Evolutionary conservation across 176 grass and related monocot species (phyloP), one percentile per base, ranked within the genome.

Genomic region (Avena insularis): DNA sequence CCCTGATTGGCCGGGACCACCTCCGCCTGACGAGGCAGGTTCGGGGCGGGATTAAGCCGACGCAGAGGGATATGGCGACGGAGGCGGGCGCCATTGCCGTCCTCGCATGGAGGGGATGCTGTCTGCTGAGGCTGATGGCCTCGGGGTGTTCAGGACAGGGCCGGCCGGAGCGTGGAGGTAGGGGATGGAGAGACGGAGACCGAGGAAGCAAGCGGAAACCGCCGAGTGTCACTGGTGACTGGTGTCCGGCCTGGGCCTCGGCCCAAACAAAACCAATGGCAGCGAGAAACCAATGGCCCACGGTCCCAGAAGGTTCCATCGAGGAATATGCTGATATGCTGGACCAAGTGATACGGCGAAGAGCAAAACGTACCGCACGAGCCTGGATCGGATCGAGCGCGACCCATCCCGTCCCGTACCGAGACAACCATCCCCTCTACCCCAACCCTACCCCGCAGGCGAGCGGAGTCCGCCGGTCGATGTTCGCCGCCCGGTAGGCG

Each of bases 11-110:
- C 10, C 54, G 48, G 15, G 19, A 23, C 71, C 79, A 13, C 53
- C 71, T 87, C 25, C 15, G 8, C 25, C 62, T 85, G 12, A 45
- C 9, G 77, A 55, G 33, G 76, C n/a, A 53, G 27, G 2, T 12
- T 6, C 79, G 31, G 54, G 46, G 21, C 4, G 15, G 45, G 9
- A 40, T 10, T 82, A 84, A 4, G 45, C 46, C 46, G 71, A 54
- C 23, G 73, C 7, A 54, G 47, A 82, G 63, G 78, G 61, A 59
- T 35, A 45, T 3, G 70, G 88, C 71, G 40, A 70, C 46, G 81
- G 85, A 82, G 77, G 85, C 80, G 63, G 91, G 82, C 69, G 88
- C 87, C 91, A 92, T 92, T 62, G 77, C 29, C 46, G 81, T 45
- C 88, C 61, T 84, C 55, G 85, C 88, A 90, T 93, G 76, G 85